A percentile compares a stretch with the other conserved stretches of the same genome.
Conservation (phyloP, 495 filamentous ascomycete genomes). For the Hapsidospora chrysogenum region DNA sequence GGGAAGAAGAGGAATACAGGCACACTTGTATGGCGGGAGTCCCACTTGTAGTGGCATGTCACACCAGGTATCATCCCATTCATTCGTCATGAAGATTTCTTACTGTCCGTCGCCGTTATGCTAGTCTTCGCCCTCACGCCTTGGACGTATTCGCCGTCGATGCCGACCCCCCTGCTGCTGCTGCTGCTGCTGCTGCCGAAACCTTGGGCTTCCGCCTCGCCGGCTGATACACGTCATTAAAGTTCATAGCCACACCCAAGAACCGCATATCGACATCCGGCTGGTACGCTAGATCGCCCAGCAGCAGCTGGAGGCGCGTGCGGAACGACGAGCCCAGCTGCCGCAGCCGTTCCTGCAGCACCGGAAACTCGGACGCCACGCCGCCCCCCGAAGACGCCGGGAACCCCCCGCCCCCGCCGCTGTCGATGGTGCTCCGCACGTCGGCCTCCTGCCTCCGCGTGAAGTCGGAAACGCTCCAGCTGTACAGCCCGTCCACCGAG, state of each 20-base stretch:
- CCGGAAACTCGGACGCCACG: conserved; percentile 45
- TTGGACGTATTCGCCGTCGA: conserved; percentile 1
- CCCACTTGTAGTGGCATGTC: too few relatives aligned
- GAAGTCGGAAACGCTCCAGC: conserved; percentile 84
- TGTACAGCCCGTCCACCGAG: conserved; percentile 85
- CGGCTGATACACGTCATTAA: conserved; percentile 89
- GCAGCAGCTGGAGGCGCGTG: conserved; percentile 54
- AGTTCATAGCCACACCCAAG: conserved; percentile 93
- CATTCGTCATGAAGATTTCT: too few relatives aligned
- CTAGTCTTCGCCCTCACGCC: background rate
- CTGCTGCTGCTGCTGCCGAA: conserved; percentile 5
- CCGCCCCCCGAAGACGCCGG: conserved; percentile 6
- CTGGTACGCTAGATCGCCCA: conserved; percentile 85
- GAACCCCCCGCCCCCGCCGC: conserved; percentile 7
- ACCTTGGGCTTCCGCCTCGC: conserved; percentile 37
- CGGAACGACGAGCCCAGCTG: conserved; percentile 60
- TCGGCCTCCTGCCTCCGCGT: conserved; percentile 72
- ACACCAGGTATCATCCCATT: too few relatives aligned
- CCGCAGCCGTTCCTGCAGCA: conserved; percentile 51
- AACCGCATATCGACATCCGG: conserved; percentile 93
- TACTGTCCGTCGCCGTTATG: too few relatives aligned
- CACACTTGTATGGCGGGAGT: too few relatives aligned
- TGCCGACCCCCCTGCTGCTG: background rate
- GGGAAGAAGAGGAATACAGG: too few relatives aligned
- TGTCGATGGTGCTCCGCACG: conserved; percentile 29